phyloP scores from a whole-genome alignment of 345 rosid genomes.

The Arabidopsis arenosa region DNA sequence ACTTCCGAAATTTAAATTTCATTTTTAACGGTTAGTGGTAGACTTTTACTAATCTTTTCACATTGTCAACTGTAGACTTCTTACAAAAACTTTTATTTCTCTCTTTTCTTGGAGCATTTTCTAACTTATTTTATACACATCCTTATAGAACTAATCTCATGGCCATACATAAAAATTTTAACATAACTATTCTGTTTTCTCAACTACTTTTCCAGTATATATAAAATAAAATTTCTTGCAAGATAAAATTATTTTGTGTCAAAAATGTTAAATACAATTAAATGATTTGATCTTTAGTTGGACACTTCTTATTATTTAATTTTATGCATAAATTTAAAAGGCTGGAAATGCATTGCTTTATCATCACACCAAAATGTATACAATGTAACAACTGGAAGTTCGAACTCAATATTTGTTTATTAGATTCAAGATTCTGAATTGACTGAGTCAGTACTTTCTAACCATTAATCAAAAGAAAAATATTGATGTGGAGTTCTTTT shows the following conservation, averaged over 20 bases:
- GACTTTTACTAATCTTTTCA: constrained; percentile 6
- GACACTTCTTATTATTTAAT: no score
- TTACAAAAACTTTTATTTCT: background rate
- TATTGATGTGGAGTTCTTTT: background rate
- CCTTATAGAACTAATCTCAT: no score
- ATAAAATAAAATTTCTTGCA: no score
- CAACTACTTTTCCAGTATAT: no score
- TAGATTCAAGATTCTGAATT: background rate
- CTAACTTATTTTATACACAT: no score
- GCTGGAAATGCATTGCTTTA: background rate
- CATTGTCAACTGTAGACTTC: constrained; percentile 1
- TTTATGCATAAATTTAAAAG: no score
- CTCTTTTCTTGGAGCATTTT: constrained; percentile 4
- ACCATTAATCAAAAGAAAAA: background rate
- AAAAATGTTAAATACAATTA: no score
- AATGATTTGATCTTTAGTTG: no score
- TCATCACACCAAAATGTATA: background rate
- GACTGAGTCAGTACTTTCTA: background rate
- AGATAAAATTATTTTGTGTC: no score
- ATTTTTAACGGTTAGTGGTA: constrained; percentile 13
- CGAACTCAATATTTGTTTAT: background rate
- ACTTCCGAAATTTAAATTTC: constrained; percentile 4
- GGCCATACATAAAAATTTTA: no score
- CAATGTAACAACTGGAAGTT: background rate
- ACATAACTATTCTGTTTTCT: no score